Evolutionary conservation across 2,329 filamentous ascomycete species (phyloP), one percentile per base, ranked within the genome.

Genomic region (Dothideomycetidae sp.): DNA sequence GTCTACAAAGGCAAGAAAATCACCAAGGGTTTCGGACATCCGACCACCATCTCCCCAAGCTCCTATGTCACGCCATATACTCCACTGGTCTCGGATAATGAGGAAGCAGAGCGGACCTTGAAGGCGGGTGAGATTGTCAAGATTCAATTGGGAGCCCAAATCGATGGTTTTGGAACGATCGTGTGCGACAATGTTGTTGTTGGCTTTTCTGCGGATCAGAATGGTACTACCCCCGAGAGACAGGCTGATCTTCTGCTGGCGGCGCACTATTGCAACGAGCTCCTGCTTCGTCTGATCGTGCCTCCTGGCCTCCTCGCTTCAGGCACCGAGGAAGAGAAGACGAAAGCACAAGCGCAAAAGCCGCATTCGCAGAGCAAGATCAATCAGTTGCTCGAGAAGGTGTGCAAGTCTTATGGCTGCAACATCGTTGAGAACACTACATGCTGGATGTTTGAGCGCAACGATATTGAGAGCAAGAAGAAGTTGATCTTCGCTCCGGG

Each of bases 1-100:
- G 88, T 98, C 54, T 98, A 90, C 74, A 86, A 93, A 61, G 88
- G 86, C 63, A 96, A 96, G 73, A 96, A 94, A 70, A 78, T 94
- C 55, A 61, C 67, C 59, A 98, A 98, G 73, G 90, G 88, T 56
- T 82, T 93, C 63, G 76, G 81, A 40, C 86, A 94, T 68, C 90
- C 90, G 42, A 93, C 84, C 42, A 98, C 90, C 45, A 75, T 98
- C 58, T 96, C 90, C 17, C 90, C 90, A 46, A 81, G 80, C 62
- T 81, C 86, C 46, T 92, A 85, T 64, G 78, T 98, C 60, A 98
- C 90, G 40, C 90, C 90, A 36, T 96, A 94, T 69, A 98, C 90
- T 32, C 90, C 90, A 36, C 70, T 98, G 51, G 76, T 75, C 49
- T 77, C 85, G 46, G 90, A 98, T 55, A 69, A 79, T 59, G 75